Conservation (phyloP, 2,329 filamentous ascomycete genomes). For the Ophidiomyces ophidiicola region DNA sequence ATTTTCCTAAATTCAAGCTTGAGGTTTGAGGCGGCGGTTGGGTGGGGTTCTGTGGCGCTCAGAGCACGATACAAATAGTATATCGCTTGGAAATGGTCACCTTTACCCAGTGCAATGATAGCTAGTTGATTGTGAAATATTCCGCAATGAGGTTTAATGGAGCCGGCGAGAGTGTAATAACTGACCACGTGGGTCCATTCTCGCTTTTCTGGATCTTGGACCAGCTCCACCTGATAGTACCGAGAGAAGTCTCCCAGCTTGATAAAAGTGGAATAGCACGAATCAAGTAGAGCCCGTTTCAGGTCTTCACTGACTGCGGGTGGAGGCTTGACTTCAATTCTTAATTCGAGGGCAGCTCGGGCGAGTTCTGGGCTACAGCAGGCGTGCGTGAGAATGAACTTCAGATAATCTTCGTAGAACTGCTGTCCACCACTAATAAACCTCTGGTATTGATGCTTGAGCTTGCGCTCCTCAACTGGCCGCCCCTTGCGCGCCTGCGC, state of each 20-base stretch:
- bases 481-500: conserved; percentile 36
- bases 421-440: conserved; percentile 80
- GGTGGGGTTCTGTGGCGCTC: conserved; percentile 60
- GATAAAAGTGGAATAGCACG: conserved; percentile 72
- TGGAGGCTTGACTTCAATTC: conserved; percentile 31
- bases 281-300: conserved; percentile 51
- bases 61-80: conserved; percentile 84
- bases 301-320: conserved; percentile 38
- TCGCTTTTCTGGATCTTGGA: conserved; percentile 48
- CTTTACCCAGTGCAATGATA: conserved; percentile 64
- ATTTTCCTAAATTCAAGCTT: conserved; percentile 65
- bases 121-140: conserved; percentile 82
- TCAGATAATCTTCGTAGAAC: conserved; percentile 79
- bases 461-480: conserved; percentile 56
- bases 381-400: conserved; percentile 54
- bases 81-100: conserved; percentile 68
- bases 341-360: conserved; percentile 36
- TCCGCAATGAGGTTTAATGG: conserved; percentile 66
- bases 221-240: conserved; percentile 64
- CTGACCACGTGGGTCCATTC: conserved; percentile 69
- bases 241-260: conserved; percentile 81
- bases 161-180: conserved; percentile 72
- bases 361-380: conserved; percentile 47
- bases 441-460: conserved; percentile 66
- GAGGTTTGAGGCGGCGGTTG: conserved; percentile 62